phyloP scores from a whole-genome alignment of 1,284 basidiomycete species.

The Pholiota adiposa region DNA sequence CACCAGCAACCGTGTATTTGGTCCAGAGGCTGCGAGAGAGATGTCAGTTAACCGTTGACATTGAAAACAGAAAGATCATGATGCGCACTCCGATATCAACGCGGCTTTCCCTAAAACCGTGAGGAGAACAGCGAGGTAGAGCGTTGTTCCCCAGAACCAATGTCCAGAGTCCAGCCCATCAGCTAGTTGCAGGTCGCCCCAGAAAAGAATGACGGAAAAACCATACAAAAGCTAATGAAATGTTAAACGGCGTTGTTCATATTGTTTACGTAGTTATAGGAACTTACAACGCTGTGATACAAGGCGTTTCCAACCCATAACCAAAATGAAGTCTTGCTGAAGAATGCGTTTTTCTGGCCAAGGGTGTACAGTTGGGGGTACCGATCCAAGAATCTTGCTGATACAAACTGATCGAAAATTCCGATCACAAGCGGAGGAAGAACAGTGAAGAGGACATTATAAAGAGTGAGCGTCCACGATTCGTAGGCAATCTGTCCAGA shows the following conservation, averaged over 20 bases:
- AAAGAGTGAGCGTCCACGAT: slow-evolving; percentile 96
- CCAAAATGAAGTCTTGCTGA: slow-evolving; percentile 93
- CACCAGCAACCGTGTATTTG: slow-evolving; percentile 94
- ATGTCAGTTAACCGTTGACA: slow-evolving; percentile 8
- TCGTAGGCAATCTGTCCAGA: slow-evolving; percentile 98
- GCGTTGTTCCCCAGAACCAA: slow-evolving; percentile 98
- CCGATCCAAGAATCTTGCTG: slow-evolving; percentile 93
- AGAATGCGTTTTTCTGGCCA: slow-evolving; percentile 92
- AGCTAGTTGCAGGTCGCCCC: slow-evolving; percentile 85
- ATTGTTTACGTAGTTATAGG: neutral
- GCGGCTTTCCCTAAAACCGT: slow-evolving; percentile 98
- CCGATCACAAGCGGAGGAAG: slow-evolving; percentile 97
- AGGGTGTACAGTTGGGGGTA: slow-evolving; percentile 97
- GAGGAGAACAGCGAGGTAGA: slow-evolving; percentile 91
- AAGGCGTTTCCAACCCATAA: slow-evolving; percentile 95
- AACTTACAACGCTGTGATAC: slow-evolving; percentile 87
- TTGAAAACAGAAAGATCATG: neutral
- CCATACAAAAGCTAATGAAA: slow-evolving; percentile 75
- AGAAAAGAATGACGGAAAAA: slow-evolving; percentile 90
- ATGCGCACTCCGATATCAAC: slow-evolving; percentile 90
- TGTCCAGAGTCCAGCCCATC: slow-evolving; percentile 87
- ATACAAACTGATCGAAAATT: slow-evolving; percentile 97
- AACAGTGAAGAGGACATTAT: slow-evolving; percentile 94
- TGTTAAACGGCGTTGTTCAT: neutral
- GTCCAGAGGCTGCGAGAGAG: slow-evolving; percentile 86